These are phyloP conservation scores for Podospora pseudocomata DNA, from an alignment of 495 filamentous ascomycete species.

Conservation along the genomic window DNA sequence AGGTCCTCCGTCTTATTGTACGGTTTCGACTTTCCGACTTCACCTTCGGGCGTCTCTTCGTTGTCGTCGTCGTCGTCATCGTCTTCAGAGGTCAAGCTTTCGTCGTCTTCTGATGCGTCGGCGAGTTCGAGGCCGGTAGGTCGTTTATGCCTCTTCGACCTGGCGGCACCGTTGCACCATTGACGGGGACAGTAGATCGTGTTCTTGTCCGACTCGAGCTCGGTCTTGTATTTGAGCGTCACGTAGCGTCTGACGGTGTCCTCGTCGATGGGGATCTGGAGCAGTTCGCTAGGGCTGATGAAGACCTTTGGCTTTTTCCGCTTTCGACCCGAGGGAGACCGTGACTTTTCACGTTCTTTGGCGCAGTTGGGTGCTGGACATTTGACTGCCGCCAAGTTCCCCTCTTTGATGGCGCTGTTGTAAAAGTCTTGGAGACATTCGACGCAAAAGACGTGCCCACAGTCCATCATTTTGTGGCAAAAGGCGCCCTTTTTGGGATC, in stretches of 20 bases:
- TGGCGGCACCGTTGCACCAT: slow-evolving; percentile 92
- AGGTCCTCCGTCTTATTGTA: slow-evolving; percentile 32
- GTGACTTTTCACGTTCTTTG: slow-evolving; percentile 49
- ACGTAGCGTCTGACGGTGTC: slow-evolving; percentile 81
- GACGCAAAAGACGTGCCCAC: slow-evolving; percentile 87
- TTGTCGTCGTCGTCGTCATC: slow-evolving; percentile 43
- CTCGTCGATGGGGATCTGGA: slow-evolving; percentile 74
- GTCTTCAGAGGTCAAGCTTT: slow-evolving; percentile 28
- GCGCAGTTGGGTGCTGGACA: slow-evolving; percentile 76
- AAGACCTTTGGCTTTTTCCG: slow-evolving; percentile 54
- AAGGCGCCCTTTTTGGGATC: slow-evolving; percentile 85
- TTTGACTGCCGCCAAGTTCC: slow-evolving; percentile 70
- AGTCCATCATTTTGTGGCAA: slow-evolving; percentile 75
- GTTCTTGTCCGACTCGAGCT: slow-evolving; percentile 82
- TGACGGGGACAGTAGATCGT: slow-evolving; percentile 91
- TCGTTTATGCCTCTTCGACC: slow-evolving; percentile 75
- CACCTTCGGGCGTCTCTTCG: slow-evolving; percentile 42
- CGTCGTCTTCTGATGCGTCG: slow-evolving; percentile 46
- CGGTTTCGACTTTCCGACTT: slow-evolving; percentile 20
- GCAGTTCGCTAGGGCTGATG: slow-evolving; percentile 80
- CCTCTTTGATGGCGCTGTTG: slow-evolving; percentile 79
- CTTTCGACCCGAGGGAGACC: slow-evolving; percentile 27
- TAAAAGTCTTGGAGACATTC: slow-evolving; percentile 85
- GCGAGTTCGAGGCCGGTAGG: slow-evolving; percentile 50
- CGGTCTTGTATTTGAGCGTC: slow-evolving; percentile 82